Evolutionary conservation across 208 protist genomes (phyloP).

Genomic region (Angomonas desouzai): DNA sequence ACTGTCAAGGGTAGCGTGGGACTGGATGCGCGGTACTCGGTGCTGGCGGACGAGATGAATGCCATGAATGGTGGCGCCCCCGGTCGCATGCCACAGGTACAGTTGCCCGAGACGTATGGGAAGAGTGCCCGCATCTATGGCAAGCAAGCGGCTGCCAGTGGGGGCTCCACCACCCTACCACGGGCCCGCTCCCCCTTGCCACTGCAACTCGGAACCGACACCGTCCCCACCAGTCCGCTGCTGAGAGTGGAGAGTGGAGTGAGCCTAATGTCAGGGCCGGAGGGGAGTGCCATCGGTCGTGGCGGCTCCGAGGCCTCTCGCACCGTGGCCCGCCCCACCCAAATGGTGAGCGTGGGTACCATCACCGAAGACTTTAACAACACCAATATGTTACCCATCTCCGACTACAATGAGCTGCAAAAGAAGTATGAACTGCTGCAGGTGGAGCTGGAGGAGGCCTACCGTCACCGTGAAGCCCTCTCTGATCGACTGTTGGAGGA

Average conservation of each 20-base stretch:
- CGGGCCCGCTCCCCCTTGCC: conserved; percentile 14
- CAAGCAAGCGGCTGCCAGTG: not conserved
- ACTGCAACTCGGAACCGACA: not conserved
- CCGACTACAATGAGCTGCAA: conserved; percentile 44
- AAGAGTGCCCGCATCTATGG: conserved; percentile 34
- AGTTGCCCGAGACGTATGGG: conserved; percentile 42
- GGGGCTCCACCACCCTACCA: not conserved
- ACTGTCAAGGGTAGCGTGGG: not conserved
- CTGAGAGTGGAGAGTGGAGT: not conserved
- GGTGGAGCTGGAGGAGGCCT: conserved; percentile 51
- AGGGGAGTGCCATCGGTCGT: not conserved
- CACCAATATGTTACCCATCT: conserved; percentile 37
- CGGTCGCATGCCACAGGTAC: conserved; percentile 11
- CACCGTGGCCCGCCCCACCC: conserved; percentile 24
- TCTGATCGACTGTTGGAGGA: conserved; percentile 30
- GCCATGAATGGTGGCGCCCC: not conserved
- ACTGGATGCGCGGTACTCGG: conserved; percentile 15
- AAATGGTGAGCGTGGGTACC: conserved; percentile 46
- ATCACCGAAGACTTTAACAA: conserved; percentile 74
- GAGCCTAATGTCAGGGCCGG: not conserved
- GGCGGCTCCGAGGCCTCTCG: conserved; percentile 5
- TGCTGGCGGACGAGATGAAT: conserved; percentile 18
- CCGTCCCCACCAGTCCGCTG: not conserved
- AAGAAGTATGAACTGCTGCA: conserved; percentile 31
- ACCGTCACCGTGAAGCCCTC: conserved; percentile 41